phyloP scores from a whole-genome alignment of 108 stramenopile genomes.

The Skeletonema marinoi region DNA sequence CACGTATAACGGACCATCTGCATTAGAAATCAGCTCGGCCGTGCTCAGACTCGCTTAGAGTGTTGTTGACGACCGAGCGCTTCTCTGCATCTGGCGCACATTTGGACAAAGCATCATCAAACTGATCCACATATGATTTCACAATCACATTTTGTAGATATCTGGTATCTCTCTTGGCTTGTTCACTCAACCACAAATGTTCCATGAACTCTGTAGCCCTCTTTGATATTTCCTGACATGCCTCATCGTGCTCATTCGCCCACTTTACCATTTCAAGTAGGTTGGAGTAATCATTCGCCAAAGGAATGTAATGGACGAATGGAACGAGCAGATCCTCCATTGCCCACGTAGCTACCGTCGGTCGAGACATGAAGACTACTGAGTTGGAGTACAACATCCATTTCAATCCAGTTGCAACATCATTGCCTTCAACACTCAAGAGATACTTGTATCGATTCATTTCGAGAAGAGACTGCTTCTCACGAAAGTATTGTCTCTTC shows the following conservation, averaged over 20 bases:
- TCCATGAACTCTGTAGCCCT: constrained; percentile 73
- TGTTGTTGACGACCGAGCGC: too few relatives aligned
- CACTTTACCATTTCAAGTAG: constrained; percentile 68
- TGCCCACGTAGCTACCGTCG: too few relatives aligned
- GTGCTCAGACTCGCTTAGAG: too few relatives aligned
- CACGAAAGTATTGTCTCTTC: background rate
- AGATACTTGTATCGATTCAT: constrained; percentile 10
- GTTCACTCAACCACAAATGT: constrained; percentile 37
- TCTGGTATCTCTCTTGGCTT: background rate
- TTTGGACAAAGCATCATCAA: background rate
- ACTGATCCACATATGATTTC: background rate
- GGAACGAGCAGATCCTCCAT: constrained; percentile 19
- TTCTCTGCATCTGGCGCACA: background rate
- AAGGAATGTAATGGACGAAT: constrained; percentile 6
- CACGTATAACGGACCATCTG: too few relatives aligned
- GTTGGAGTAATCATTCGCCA: too few relatives aligned
- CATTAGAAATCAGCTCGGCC: too few relatives aligned
- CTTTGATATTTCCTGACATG: constrained; percentile 65
- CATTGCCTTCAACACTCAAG: too few relatives aligned
- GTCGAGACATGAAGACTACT: too few relatives aligned
- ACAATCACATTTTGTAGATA: background rate
- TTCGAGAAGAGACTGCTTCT: background rate
- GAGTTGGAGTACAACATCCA: too few relatives aligned
- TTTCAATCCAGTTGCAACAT: too few relatives aligned
- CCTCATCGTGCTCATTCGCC: constrained; percentile 66